These are phyloP conservation scores for Lichtheimia ramosa DNA, from an alignment of 371 early-diverging fungal species.

Conservation along the genomic window DNA sequence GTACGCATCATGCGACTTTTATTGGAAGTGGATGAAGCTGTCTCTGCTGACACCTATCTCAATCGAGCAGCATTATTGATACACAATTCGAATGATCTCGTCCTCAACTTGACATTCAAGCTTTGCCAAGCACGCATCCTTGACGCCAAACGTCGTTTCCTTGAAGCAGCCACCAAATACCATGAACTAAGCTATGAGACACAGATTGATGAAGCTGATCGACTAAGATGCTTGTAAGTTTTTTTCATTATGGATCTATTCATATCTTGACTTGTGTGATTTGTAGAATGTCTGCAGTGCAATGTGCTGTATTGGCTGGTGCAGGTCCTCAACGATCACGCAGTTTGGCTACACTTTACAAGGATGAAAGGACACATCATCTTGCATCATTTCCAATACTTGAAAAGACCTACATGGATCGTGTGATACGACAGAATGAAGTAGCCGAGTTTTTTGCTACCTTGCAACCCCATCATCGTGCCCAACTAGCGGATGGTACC, in stretches of 20 bases:
- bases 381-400: conserved; percentile 71
- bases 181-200: conserved; percentile 79
- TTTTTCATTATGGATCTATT: background rate
- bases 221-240: conserved; percentile 62
- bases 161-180: conserved; percentile 85
- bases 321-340: conserved; percentile 92
- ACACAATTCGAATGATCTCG: conserved; percentile 52
- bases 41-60: conserved; percentile 77
- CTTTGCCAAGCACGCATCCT: conserved; percentile 84
- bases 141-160: conserved; percentile 83
- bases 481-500: conserved; percentile 66
- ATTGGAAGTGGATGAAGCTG: conserved; percentile 85
- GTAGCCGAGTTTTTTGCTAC: conserved; percentile 76
- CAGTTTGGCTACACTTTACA: conserved; percentile 87
- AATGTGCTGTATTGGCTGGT: conserved; percentile 87
- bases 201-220: conserved; percentile 65
- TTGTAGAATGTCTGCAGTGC: conserved; percentile 63
- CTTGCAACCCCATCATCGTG: conserved; percentile 80
- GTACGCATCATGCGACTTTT: conserved; percentile 82
- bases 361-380: conserved; percentile 81
- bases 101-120: conserved; percentile 61
- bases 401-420: conserved; percentile 90
- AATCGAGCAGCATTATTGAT: conserved; percentile 80
- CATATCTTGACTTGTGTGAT: background rate
- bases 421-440: conserved; percentile 76